Evolutionary conservation across 148 eudicot species (phyloP).

Genomic region (Chenopodium suecicum): DNA sequence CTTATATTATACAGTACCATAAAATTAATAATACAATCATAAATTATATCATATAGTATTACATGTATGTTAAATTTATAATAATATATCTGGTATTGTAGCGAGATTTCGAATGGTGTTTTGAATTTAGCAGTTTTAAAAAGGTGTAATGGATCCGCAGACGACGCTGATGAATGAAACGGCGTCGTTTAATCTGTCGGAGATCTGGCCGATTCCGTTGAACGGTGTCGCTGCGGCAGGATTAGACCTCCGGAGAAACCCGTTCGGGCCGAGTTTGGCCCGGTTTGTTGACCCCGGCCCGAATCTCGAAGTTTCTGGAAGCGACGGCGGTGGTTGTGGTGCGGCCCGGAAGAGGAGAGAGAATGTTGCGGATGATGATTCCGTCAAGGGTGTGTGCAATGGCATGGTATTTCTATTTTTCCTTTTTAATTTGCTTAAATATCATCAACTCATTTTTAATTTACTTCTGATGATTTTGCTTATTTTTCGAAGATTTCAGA

Average conservation of each 20-base stretch:
- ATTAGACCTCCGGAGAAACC: slow-evolving; percentile 3
- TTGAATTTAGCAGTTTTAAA: background rate
- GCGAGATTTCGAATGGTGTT: background rate
- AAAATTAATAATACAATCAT: background rate
- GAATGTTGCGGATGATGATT: slow-evolving; percentile 28
- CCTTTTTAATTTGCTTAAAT: too few relatives aligned
- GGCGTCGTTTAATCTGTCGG: slow-evolving; percentile 44
- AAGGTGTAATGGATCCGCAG: slow-evolving; percentile 43
- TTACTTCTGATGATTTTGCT: background rate
- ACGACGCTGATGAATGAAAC: slow-evolving; percentile 43
- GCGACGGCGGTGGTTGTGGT: slow-evolving; percentile 18
- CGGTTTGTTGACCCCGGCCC: slow-evolving; percentile 26
- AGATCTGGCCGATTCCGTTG: slow-evolving; percentile 72
- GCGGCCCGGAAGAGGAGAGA: slow-evolving; percentile 41
- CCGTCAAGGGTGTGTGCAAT: slow-evolving; percentile 40
- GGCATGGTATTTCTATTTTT: slow-evolving; percentile 32
- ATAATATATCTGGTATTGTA: background rate
- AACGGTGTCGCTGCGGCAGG: slow-evolving; percentile 16
- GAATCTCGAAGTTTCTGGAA: slow-evolving; percentile 27
- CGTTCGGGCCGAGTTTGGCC: slow-evolving; percentile 26
- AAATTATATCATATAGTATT: background rate
- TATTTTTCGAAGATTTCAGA: background rate
- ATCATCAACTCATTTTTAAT: too few relatives aligned
- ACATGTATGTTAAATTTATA: background rate
- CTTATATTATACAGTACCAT: background rate